Base-by-base conservation (phyloP, 805 yeast genomes). In the Saccharomyces paradoxus region DNA sequence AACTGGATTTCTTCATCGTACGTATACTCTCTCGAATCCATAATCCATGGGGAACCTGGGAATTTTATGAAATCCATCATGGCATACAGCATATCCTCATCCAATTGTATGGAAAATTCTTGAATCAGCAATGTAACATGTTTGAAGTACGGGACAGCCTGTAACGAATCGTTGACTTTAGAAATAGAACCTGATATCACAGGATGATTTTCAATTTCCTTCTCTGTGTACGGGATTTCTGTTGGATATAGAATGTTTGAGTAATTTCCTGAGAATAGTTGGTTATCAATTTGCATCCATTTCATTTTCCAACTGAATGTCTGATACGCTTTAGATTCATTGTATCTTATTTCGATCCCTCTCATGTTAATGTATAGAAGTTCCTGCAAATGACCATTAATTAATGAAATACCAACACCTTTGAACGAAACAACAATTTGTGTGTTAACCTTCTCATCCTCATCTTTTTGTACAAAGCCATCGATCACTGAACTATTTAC, bases 201-300 rank as follows among this genome's bases (percentile, higher is more conserved):
- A 0, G 99, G 99, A 68, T 92, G 98, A 51, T 78, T 83, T 54
- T 84, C 86, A 81, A 90, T 81, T 63, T 92, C 98, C 59, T 81
- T 81, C 3, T 85, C 81, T 0, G 89, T 84, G 63, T 89, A 87
- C 1, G 97, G 96, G 50, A 94, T 81, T 9, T 89, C 90, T 2
- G 90, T 85, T 3, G 99, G 99, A 66, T 89, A 95, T 9, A 94
- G 59, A 12, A 94, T 75, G 53, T 91, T 92, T 2, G 97, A 97
- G 71, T 80, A 94, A 1, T 85, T 80, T 12, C 96, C 87, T 3
- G 96, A 96, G 63, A 83, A 89, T 50, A 92, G 71, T 66, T 90
- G 96, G 64, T 94, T 92, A 68, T 94, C 99, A 50, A 92, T 77
- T 69, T 94, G 99, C 31, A 94, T 74, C 99, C 99, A 95, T 65